phyloP scores from a whole-genome alignment of 148 eudicot species.

The Vaccinium myrtillus region DNA sequence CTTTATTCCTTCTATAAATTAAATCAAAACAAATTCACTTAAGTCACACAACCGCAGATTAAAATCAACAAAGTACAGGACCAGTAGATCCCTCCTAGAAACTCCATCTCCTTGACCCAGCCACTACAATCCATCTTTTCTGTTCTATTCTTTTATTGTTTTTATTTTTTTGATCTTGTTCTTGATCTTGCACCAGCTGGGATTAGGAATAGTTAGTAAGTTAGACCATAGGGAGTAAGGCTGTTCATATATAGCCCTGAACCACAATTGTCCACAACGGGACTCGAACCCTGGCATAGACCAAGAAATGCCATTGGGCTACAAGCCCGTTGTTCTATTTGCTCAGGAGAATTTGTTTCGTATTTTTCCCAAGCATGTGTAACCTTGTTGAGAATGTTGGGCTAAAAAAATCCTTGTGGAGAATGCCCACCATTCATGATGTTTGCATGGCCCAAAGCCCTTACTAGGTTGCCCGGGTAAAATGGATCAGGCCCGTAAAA shows the following conservation, averaged over 20 bases:
- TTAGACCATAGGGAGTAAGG: too few species aligned
- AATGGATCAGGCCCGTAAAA: neutral
- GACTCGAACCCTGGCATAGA: too few species aligned
- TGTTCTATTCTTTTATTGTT: too few species aligned
- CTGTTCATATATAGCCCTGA: too few species aligned
- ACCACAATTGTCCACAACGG: too few species aligned
- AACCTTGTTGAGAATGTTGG: neutral
- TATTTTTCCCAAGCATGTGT: neutral
- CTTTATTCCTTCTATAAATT: too few species aligned
- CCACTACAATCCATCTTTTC: neutral
- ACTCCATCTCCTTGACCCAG: neutral
- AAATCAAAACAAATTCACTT: neutral
- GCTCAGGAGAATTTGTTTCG: neutral
- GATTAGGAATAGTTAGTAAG: too few species aligned
- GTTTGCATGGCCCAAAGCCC: neutral
- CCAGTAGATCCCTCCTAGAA: neutral
- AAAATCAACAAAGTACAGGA: neutral
- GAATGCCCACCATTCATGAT: neutral
- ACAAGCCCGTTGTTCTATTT: too few species aligned
- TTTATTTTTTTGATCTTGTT: too few species aligned
- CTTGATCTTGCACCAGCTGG: too few species aligned
- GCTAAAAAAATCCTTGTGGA: neutral
- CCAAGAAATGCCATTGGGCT: too few species aligned
- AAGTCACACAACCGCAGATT: too few species aligned
- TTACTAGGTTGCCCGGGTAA: neutral